Base-by-base conservation (phyloP, 2,329 filamentous ascomycete genomes). In the Fusarium longipes region DNA sequence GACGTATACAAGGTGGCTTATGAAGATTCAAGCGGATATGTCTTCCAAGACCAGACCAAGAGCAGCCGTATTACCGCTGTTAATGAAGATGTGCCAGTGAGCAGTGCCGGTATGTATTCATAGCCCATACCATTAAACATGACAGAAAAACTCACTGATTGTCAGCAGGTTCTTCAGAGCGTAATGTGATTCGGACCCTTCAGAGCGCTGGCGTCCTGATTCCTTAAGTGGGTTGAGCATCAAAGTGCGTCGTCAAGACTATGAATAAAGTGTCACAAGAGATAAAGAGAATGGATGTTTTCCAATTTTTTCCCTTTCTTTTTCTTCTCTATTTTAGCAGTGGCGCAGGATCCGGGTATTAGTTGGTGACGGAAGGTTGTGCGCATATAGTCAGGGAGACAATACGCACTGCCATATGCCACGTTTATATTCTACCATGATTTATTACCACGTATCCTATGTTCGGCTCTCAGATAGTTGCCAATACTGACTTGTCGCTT, bases 1-100 rank as follows among this genome's bases (percentile, higher is more conserved):
- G 75, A 78, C 30, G 33, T 75, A 2, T 77, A 77, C 54, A 66
- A 68, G 35, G 67, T 69, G 25, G 44, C 53, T 20, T 52, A 60
- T 17, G 40, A 64, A 3, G 20, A 69, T 15, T 29, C 56, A 5
- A 43, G 51, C 8, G 57, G 67, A 8, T 70, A 50, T 15, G 60
- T 35, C 0, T 52, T 71, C 22, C 50, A 70, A 29, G 56, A 45
- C 7, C 67, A 74, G 38, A 44, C 65, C 35, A 56, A 70, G 8
- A 70, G 63, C 29, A 57, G 36, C 4, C 38, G 42, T 5, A 62
- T 77, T 7, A 60, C 55, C 0, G 67, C 72, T 7, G 18, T 47
- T 10, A 57, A 65, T 8, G 53, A 36, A 14, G 38, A 47, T 0
- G 63, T 69, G 7, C 29, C 67, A 11, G 32, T 32, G 2, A 18